These are phyloP conservation scores for Parathielavia appendiculata DNA, from an alignment of 495 filamentous ascomycete species.

Conservation along the genomic window DNA sequence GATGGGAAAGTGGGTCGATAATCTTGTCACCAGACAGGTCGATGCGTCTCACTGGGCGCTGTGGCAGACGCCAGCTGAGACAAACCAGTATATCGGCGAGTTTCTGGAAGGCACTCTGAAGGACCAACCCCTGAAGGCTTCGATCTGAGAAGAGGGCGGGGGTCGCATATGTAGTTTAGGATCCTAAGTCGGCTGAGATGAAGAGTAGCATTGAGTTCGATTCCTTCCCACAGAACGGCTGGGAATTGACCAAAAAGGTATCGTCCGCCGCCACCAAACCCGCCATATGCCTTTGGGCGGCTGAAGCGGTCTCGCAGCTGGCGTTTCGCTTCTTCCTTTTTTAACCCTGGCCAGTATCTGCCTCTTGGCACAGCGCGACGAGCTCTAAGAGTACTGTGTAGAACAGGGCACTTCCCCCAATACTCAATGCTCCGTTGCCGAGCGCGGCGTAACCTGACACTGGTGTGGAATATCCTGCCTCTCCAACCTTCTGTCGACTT, in stretches of 20 bases:
- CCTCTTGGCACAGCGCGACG: no score
- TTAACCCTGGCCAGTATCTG: no score
- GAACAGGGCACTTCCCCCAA: no score
- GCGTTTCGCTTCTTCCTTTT: no score
- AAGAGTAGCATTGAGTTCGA: no score
- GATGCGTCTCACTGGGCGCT: slow-evolving; percentile 66
- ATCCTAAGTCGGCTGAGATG: no score
- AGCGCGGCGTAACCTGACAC: neutral
- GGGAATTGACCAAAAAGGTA: no score
- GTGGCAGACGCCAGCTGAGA: slow-evolving; percentile 57
- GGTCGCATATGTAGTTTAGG: neutral
- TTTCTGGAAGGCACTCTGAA: slow-evolving; percentile 32
- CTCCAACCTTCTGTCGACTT: neutral
- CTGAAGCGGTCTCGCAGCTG: neutral
- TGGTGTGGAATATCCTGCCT: neutral
- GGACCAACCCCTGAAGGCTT: slow-evolving; percentile 21
- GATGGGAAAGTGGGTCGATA: slow-evolving; percentile 62
- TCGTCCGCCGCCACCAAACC: no score
- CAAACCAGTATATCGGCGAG: slow-evolving; percentile 37
- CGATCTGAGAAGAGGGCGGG: slow-evolving; percentile 14
- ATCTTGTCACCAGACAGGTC: slow-evolving; percentile 54
- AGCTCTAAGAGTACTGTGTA: no score
- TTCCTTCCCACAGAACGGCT: no score
- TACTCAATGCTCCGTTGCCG: neutral
- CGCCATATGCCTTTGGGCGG: no score